Evolutionary conservation across 345 rosid genomes (phyloP).

Genomic region (Eucalyptus cladocalyx): DNA sequence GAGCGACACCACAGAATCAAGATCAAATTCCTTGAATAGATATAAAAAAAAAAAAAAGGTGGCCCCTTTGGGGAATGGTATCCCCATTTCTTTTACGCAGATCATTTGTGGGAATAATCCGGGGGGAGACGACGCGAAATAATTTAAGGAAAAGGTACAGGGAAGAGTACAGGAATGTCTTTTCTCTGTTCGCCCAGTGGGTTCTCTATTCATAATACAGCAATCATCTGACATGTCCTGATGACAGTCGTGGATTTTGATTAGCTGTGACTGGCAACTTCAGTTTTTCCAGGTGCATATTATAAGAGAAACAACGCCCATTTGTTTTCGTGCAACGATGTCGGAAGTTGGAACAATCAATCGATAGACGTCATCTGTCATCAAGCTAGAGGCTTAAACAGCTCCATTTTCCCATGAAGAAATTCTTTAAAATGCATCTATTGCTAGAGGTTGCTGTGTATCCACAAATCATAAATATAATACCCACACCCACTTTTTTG

Average conservation of each 20-base stretch:
- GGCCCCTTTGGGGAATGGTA: not conserved
- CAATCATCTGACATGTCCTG: not conserved
- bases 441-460: not conserved
- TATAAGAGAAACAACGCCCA: not conserved
- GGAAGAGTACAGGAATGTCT: not conserved
- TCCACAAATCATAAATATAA: not conserved
- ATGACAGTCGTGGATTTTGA: not conserved
- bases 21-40: not conserved
- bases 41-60: not conserved
- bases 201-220: not conserved
- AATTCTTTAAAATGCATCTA: not conserved
- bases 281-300: not conserved
- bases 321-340: not conserved
- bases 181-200: not conserved
- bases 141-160: not conserved
- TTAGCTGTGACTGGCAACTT: not conserved
- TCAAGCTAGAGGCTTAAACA: not conserved
- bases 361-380: not conserved
- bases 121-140: conserved; percentile 7
- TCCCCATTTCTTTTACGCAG: not conserved
- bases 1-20: not conserved
- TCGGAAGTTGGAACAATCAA: not conserved
- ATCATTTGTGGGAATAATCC: conserved; percentile 13
- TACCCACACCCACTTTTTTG: not conserved
- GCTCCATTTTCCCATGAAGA: not conserved